phyloP scores from a whole-genome alignment of 2,329 filamentous ascomycete genomes.

The Pseudogymnoascus sp. region DNA sequence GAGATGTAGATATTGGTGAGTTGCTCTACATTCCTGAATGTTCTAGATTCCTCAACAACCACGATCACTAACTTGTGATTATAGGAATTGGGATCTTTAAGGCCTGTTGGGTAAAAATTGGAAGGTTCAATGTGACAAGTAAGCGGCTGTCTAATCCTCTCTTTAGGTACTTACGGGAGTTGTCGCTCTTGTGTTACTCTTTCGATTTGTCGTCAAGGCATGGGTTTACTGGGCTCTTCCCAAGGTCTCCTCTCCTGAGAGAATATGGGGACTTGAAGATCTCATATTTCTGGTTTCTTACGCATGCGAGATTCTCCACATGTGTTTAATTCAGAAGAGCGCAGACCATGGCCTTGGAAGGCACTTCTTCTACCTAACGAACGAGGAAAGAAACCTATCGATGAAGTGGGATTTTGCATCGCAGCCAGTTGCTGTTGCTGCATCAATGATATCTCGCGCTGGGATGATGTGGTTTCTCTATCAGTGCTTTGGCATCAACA shows the following conservation, averaged over 20 bases:
- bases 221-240: slow-evolving; percentile 30
- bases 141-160: neutral
- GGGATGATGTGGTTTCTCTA: slow-evolving; percentile 33
- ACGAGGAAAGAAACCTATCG: slow-evolving; percentile 21
- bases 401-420: slow-evolving; percentile 27
- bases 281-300: slow-evolving; percentile 27
- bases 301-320: slow-evolving; percentile 29
- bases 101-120: neutral
- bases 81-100: slow-evolving; percentile 3
- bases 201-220: slow-evolving; percentile 22
- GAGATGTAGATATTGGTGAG: slow-evolving; percentile 7
- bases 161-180: slow-evolving; percentile 4
- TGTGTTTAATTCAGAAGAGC: slow-evolving; percentile 28
- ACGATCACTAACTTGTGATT: neutral
- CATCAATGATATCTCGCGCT: slow-evolving; percentile 30
- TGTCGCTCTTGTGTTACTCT: slow-evolving; percentile 13
- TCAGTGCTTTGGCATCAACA: slow-evolving; percentile 29
- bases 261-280: slow-evolving; percentile 31
- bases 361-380: slow-evolving; percentile 28
- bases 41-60: neutral
- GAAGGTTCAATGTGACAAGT: neutral
- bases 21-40: neutral
- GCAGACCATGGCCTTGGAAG: slow-evolving; percentile 28
- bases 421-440: slow-evolving; percentile 24
- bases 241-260: slow-evolving; percentile 26